Evolutionary conservation across 2,329 filamentous ascomycete genomes (phyloP), one percentile per base, ranked within the genome.

Genomic region (Pseudovirgaria hyperparasitica): DNA sequence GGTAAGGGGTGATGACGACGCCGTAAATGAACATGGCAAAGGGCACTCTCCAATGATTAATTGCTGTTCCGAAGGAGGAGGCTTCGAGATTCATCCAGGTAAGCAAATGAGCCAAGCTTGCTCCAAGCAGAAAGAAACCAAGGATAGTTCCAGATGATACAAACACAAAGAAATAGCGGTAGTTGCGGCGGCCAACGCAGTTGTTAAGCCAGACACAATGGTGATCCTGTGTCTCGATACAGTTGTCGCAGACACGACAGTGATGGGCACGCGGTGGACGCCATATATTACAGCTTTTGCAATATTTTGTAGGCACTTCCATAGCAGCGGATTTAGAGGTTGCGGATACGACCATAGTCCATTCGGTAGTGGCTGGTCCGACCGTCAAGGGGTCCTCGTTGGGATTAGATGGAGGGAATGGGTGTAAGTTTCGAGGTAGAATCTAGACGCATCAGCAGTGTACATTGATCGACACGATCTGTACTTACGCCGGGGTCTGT

Each of bases 191-290:
- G 22, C 90, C 90, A 26, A 98, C 79, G 43, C 90, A 98, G 53
- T 98, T 98, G 59, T 98, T 98, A 37, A 98, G 71, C 90, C 90
- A 98, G 10, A 96, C 86, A 46, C 90, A 98, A 56, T 98, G 90
- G 48, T 98, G 90, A 47, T 98, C 90, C 40, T 94, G 84, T 0
- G 85, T 93, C 55, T 98, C 90, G 33, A 98, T 72, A 52, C 90
- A 98, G 53, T 92, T 94, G 57, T 98, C 87, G 58, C 90, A 98
- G 16, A 93, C 70, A 31, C 90, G 81, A 57, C 90, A 98, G 58
- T 98, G 90, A 49, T 98, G 92, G 32, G 84, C 85, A 32, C 90
- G 81, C 16, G 87, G 86, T 19, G 90, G 90, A 2, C 90, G 80
- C 90, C 90, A 98, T 40, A 98, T 86, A 46, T 85, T 85, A 63